Evolutionary conservation across 768 basidiomycete genomes (phyloP).

Genomic region (Mycena sanguinolenta): DNA sequence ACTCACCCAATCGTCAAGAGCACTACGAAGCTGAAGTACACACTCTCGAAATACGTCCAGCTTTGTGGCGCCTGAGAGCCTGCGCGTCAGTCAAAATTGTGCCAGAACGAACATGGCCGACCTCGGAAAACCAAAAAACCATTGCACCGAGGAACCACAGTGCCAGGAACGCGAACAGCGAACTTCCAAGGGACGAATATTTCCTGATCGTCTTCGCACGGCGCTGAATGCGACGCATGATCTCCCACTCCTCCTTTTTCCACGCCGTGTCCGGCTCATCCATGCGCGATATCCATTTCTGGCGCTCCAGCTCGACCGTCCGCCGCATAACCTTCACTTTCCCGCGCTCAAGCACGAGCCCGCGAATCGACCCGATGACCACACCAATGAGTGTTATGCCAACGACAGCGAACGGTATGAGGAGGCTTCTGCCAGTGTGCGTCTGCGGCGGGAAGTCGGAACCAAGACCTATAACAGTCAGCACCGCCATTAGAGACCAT

Average conservation of each 20-base stretch:
- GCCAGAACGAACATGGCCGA: conserved; percentile 26
- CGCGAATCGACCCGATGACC: conserved; percentile 53
- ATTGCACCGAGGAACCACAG: conserved; percentile 55
- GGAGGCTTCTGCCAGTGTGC: conserved; percentile 43
- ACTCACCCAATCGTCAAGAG: conserved; percentile 58
- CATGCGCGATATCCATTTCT: conserved; percentile 39
- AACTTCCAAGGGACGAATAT: conserved; percentile 46
- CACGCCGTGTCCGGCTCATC: conserved; percentile 43
- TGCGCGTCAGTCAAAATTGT: not conserved
- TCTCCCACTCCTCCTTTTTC: conserved; percentile 53
- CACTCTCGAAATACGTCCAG: conserved; percentile 53
- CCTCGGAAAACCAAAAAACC: conserved; percentile 52
- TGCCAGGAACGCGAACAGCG: conserved; percentile 44
- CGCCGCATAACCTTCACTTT: conserved; percentile 51
- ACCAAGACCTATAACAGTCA: conserved; percentile 57
- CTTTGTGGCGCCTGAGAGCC: conserved; percentile 41
- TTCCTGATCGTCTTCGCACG: conserved; percentile 41
- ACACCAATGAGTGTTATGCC: conserved; percentile 56
- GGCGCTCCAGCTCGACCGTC: conserved; percentile 49
- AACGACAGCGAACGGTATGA: conserved; percentile 55
- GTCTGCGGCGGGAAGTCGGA: conserved; percentile 52
- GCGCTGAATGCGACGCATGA: conserved; percentile 52
- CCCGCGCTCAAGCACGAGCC: conserved; percentile 54
- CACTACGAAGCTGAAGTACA: conserved; percentile 56
- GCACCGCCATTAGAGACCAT: no score